Percentiles rank a stretch among this genome's conserved stretches.
Conservation (phyloP, 805 yeast species). For the Nakazawaea molendinolei region DNA sequence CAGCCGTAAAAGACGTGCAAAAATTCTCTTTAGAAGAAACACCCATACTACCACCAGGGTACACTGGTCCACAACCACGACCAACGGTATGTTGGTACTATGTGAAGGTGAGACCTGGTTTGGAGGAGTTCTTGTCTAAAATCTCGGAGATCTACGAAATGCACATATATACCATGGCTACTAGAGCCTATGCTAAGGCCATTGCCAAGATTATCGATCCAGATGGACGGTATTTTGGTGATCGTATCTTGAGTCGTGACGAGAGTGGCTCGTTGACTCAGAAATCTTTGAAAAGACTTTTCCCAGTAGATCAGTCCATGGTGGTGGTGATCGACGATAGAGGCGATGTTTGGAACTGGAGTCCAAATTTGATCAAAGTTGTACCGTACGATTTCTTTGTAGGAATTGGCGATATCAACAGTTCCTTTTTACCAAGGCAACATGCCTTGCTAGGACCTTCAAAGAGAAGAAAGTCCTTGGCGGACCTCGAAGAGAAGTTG, state of each 20-base stretch:
- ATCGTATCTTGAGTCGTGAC: constrained; percentile 85
- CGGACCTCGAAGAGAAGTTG: constrained; percentile 42
- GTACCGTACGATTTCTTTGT: constrained; percentile 94
- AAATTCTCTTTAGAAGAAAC: constrained; percentile 77
- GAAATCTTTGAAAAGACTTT: constrained; percentile 78
- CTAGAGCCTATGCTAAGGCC: constrained; percentile 84
- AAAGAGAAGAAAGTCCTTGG: constrained; percentile 51
- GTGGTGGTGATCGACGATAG: constrained; percentile 95
- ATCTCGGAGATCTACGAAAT: constrained; percentile 69
- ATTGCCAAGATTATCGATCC: constrained; percentile 93
- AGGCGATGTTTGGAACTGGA: constrained; percentile 99
- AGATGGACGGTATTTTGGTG: constrained; percentile 78
- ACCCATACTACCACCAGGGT: constrained; percentile 47
- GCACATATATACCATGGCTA: constrained; percentile 98
- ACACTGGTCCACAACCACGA: constrained; percentile 54
- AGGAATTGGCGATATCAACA: constrained; percentile 95
- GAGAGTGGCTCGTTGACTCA: constrained; percentile 91
- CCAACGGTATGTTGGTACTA: constrained; percentile 77
- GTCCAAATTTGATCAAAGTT: constrained; percentile 81
- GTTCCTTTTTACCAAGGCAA: constrained; percentile 83
- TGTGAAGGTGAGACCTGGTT: constrained; percentile 87
- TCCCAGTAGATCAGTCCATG: constrained; percentile 95
- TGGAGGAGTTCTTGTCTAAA: constrained; percentile 60
- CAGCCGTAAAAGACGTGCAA: constrained; percentile 74
- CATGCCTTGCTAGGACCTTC: constrained; percentile 54